Conservation (phyloP, 2,329 filamentous ascomycete species). For the Aspergillus hortae region DNA sequence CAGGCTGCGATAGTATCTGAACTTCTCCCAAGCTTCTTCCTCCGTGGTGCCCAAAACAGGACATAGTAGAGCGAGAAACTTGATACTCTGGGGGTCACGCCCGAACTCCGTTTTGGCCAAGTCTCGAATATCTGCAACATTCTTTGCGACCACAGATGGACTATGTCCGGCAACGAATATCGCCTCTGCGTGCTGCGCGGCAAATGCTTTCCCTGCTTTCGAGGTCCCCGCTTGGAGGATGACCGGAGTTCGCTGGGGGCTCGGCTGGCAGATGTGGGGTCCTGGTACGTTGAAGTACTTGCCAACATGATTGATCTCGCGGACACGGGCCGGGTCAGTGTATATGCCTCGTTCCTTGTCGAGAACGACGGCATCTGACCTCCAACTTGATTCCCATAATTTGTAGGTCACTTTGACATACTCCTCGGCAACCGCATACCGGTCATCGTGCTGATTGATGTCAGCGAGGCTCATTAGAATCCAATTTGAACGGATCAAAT, state of each 20-base stretch:
- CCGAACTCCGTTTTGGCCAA: constrained; percentile 52
- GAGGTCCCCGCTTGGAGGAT: constrained; percentile 69
- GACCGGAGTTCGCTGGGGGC: constrained; percentile 65
- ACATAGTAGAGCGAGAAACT: constrained; percentile 64
- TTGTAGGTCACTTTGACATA: constrained; percentile 65
- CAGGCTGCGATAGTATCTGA: constrained; percentile 58
- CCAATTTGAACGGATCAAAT: no score
- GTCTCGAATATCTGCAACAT: constrained; percentile 60
- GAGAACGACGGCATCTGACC: constrained; percentile 61
- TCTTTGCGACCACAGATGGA: constrained; percentile 58
- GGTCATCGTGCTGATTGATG: constrained; percentile 55
- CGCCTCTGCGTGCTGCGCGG: constrained; percentile 66
- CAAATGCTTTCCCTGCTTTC: constrained; percentile 62
- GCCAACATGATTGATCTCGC: constrained; percentile 64
- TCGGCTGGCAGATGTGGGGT: constrained; percentile 63
- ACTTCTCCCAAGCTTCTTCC: constrained; percentile 63
- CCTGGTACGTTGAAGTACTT: constrained; percentile 63
- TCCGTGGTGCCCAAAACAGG: constrained; percentile 64
- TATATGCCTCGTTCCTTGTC: constrained; percentile 60
- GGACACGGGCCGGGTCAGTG: constrained; percentile 55
- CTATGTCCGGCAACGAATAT: constrained; percentile 67
- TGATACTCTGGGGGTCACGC: constrained; percentile 59
- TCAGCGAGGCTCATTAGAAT: neutral
- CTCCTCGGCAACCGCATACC: constrained; percentile 62
- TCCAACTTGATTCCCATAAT: constrained; percentile 64